Base-by-base conservation (phyloP, 2,329 filamentous ascomycete genomes). In the Arthrobotrys conoides region DNA sequence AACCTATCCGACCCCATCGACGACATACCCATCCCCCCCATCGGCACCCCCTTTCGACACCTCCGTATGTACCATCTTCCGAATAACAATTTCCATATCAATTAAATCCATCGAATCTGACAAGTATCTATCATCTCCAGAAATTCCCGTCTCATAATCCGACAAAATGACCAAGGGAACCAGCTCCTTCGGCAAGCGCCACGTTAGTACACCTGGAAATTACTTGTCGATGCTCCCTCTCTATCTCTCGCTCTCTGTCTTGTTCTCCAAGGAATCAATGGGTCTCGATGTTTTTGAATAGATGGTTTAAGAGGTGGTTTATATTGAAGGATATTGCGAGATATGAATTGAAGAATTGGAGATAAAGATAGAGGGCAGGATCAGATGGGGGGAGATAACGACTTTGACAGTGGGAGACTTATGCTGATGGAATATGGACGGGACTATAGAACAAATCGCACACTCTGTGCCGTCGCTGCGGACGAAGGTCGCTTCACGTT, bases 401-500 rank as follows among this genome's bases (percentile, higher is more conserved):
- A 5, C 51, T 16, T 48, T 55, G 18, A 48, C 24, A 48, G 30
- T 55, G 71, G 20, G 30, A 27, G 6, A 57, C 5, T 41, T 33
- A 61, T 61, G 41, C 67, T 77, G 73, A 77, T 65, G 30, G 49
- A 57, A 20, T 65, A 14, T 48, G 70, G 65, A 10, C 44, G 14
- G 48, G 51, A 30, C 20, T 77, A 73, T 72, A 82, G 81, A 97
- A 95, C 91, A 97, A 97, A 91, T 93, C 94, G 89, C 94, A 97
- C 91, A 94, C 92, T 87, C 89, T 97, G 87, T 97, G 94, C 93
- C 92, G 94, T 90, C 94, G 94, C 89, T 97, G 94, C 91, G 94
- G 95, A 88, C 92, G 93, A 86, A 94, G 96, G 86, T 97, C 96
- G 85, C 91, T 97, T 88, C 96, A 99, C 92, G 91, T 98, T 89